phyloP scores from a whole-genome alignment of 345 rosid genomes.

The Lumnitzera littorea region DNA sequence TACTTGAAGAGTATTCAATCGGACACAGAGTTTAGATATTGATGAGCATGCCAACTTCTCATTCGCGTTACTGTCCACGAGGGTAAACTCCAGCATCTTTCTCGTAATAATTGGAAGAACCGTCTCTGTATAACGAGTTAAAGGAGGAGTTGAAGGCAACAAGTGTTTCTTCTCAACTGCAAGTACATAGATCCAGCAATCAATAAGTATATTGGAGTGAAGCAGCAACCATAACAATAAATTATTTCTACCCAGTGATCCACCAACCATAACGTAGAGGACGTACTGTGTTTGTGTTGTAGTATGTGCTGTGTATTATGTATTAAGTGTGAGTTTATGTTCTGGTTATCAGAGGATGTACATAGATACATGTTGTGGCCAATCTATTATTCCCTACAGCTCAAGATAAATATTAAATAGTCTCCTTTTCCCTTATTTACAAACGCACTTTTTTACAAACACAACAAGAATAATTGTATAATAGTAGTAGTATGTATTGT shows the following conservation, averaged over 20 bases:
- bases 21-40: slow-evolving; percentile 72
- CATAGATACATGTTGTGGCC: too few species aligned
- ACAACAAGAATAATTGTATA: too few species aligned
- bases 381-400: too few species aligned
- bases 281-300: too few species aligned
- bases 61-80: slow-evolving; percentile 40
- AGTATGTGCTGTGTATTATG: too few species aligned
- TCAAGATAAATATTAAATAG: too few species aligned
- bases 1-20: slow-evolving; percentile 88
- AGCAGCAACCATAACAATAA: background rate
- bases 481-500: too few species aligned
- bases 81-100: slow-evolving; percentile 43
- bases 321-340: too few species aligned
- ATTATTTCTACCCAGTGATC: background rate
- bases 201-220: background rate
- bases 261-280: too few species aligned
- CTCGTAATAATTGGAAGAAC: slow-evolving; percentile 54
- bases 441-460: too few species aligned
- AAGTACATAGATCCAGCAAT: slow-evolving; percentile 11
- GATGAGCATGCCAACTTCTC: slow-evolving; percentile 55
- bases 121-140: slow-evolving; percentile 76
- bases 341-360: too few species aligned
- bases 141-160: slow-evolving; percentile 79
- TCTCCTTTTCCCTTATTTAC: too few species aligned
- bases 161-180: slow-evolving; percentile 79